Evolutionary conservation across 345 rosid genomes (phyloP).

Genomic region (Populus deltoides): DNA sequence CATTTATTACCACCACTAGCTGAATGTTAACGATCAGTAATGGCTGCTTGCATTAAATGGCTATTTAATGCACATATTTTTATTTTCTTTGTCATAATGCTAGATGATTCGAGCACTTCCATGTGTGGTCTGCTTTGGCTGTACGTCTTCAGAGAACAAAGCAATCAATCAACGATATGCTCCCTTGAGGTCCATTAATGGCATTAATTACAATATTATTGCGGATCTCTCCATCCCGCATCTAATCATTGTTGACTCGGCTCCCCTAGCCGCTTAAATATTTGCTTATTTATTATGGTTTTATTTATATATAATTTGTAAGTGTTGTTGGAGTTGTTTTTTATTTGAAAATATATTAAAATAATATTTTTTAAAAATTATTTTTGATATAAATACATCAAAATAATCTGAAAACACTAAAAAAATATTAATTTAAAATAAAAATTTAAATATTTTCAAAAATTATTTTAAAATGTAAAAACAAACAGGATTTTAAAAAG

Average conservation of each 20-base stretch:
- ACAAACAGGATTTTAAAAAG: no score
- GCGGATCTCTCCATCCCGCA: background rate
- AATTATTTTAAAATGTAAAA: no score
- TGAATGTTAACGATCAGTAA: no score
- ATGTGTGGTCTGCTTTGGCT: background rate
- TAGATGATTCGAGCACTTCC: background rate
- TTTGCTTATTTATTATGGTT: background rate
- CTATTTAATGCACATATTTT: background rate
- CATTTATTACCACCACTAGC: no score
- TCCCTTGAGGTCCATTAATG: background rate
- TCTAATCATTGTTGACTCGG: background rate
- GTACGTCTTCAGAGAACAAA: background rate
- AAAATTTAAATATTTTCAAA: no score
- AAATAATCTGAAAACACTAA: no score
- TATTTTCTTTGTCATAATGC: background rate
- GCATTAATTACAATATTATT: background rate
- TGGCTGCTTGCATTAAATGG: background rate
- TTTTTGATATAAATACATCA: no score
- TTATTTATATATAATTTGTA: no score
- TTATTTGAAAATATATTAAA: no score
- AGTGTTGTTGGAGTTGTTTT: rapidly evolving
- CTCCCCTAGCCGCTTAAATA: background rate
- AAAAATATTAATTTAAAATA: no score
- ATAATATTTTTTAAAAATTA: no score
- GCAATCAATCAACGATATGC: background rate